A percentile compares a stretch with the other conserved stretches of the same genome.
These are phyloP conservation scores for Ramularia collo-cygni DNA, from an alignment of 2,329 filamentous ascomycete genomes.

Conservation along the genomic window DNA sequence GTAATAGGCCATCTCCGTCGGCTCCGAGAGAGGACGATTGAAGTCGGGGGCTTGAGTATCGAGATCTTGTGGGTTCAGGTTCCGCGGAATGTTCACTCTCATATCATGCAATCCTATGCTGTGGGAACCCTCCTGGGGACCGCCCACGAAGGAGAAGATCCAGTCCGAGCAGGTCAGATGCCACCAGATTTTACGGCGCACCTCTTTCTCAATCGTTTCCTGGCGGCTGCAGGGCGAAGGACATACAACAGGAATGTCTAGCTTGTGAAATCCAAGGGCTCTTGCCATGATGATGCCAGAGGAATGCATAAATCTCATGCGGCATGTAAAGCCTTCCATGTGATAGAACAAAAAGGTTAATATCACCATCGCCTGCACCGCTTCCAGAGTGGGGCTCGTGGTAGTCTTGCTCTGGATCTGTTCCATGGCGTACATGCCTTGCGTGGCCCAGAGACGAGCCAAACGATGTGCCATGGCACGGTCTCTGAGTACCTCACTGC, in stretches of 20 bases:
- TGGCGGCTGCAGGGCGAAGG: conserved; percentile 3
- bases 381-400: conserved; percentile 14
- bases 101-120: conserved; percentile 37
- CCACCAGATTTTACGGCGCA: conserved; percentile 26
- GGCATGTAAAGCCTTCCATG: conserved; percentile 23
- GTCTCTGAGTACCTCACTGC: conserved; percentile 3
- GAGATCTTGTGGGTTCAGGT: conserved; percentile 38
- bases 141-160: conserved; percentile 34
- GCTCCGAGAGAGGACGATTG: conserved; percentile 28
- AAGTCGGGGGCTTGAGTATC: conserved; percentile 14
- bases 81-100: conserved; percentile 35
- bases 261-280: conserved; percentile 20
- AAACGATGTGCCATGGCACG: conserved; percentile 7
- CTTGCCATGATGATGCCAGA: conserved; percentile 18
- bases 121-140: conserved; percentile 41
- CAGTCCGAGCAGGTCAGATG: conserved; percentile 24
- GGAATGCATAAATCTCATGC: conserved; percentile 15
- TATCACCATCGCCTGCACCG: conserved; percentile 24
- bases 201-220: conserved; percentile 20
- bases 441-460: conserved; percentile 9
- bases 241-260: conserved; percentile 11
- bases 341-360: conserved; percentile 26
- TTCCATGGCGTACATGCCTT: conserved; percentile 12
- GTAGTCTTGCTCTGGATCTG: conserved; percentile 7
- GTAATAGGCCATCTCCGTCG: conserved; percentile 42